These are phyloP conservation scores for Ophiostoma tasmaniense DNA, from an alignment of 2,329 filamentous ascomycete genomes.

Conservation along the genomic window DNA sequence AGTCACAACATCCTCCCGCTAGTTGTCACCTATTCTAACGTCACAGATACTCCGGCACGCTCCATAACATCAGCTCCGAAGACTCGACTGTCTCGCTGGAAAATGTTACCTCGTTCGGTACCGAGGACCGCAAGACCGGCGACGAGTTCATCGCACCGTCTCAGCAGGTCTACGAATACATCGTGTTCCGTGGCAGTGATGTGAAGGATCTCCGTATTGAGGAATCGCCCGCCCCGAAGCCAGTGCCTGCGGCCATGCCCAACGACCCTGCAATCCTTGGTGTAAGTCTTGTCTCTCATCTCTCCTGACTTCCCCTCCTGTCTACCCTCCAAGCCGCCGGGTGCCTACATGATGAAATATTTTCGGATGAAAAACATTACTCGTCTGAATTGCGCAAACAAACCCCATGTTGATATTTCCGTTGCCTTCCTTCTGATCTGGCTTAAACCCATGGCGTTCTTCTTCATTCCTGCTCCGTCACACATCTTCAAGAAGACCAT, in stretches of 20 bases:
- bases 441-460: neutral
- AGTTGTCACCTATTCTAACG: neutral
- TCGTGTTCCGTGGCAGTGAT: constrained; percentile 95
- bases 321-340: constrained; percentile 10
- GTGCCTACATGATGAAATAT: constrained; percentile 71
- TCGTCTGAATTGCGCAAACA: constrained; percentile 87
- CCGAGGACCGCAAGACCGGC: constrained; percentile 75
- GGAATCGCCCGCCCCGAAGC: constrained; percentile 65
- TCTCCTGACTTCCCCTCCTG: constrained; percentile 3
- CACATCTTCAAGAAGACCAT: neutral
- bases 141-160: constrained; percentile 77
- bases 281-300: constrained; percentile 56
- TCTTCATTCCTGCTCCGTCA: neutral
- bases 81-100: constrained; percentile 94
- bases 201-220: constrained; percentile 97
- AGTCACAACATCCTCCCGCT: neutral
- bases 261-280: constrained; percentile 95
- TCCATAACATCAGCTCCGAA: constrained; percentile 97
- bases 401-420: constrained; percentile 89
- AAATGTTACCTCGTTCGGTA: constrained; percentile 89
- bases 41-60: constrained; percentile 80
- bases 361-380: constrained; percentile 87
- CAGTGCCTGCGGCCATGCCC: constrained; percentile 68
- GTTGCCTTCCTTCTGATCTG: constrained; percentile 99
- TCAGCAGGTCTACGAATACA: constrained; percentile 92